Evolutionary conservation across 345 rosid species (phyloP), one percentile per base, ranked within the genome.

Genomic region (Pseudoturritis turrita): DNA sequence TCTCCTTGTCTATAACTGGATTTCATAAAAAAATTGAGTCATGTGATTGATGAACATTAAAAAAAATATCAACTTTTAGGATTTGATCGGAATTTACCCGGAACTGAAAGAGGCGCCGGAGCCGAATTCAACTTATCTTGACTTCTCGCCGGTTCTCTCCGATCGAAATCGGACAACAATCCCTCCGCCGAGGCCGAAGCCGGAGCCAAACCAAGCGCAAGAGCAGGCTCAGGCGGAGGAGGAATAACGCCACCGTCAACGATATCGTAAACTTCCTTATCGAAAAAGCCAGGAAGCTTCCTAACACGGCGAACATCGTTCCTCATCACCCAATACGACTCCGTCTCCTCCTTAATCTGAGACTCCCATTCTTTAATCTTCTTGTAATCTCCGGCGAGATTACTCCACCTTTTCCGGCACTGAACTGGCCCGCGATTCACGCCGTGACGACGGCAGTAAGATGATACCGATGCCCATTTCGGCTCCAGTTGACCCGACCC

Each of bases 371-470:
- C 97, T 62, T 86, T 95, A 5, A 95, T 92, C 85, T 95, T 95
- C 88, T 92, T 91, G 47, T 77, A 89, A 67, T 95, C 99, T 19
- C 99, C 99, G n/a, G 99, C 86, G 35, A 95, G 82, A 72, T 95
- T 95, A 73, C 98, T 95, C 98, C 98, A 95, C 68, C 98, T 79
- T 74, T 95, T 95, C 45, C 98, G 96, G 78, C 99, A 95, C 94
- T 95, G 99, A 18, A 95, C 91, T 18, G 99, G 99, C 0, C 96
- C 99, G 10, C 99, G 83, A 82, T 91, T 88, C 64, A 92, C 99
- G 0, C 98, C 98, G 77, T 95, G 96, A 40, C 91, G 77, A 18
- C 81, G 84, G 28, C 98, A 95, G 79, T 95, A 95, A 9, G 97
- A 86, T 1, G 98, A 95, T 1, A 95, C 96, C 4, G 96, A 83